These are phyloP conservation scores for Diaporthe sp. DNA, from an alignment of 2,329 filamentous ascomycete species.

Conservation along the genomic window DNA sequence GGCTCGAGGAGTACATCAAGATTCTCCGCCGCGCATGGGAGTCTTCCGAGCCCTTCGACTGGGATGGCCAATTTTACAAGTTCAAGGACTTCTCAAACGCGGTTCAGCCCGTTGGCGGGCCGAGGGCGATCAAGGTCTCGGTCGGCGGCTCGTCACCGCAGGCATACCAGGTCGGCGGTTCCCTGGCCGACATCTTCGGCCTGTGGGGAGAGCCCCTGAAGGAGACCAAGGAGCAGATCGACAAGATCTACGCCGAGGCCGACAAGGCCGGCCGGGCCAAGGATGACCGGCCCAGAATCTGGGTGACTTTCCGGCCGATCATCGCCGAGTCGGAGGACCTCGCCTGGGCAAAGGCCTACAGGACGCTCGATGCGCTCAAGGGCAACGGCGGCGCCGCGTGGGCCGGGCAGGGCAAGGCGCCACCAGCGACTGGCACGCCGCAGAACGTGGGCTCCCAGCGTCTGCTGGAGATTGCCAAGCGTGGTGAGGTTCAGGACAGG, in stretches of 20 bases:
- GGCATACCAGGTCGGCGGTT: conserved; percentile 71
- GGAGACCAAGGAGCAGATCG: conserved; percentile 74
- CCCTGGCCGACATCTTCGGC: conserved; percentile 72
- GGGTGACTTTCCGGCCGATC: conserved; percentile 75
- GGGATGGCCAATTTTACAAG: conserved; percentile 70
- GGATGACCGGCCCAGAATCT: conserved; percentile 68
- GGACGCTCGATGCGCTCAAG: conserved; percentile 66
- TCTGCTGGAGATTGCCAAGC: conserved; percentile 68
- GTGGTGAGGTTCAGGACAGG: conserved; percentile 70
- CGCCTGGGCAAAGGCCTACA: conserved; percentile 72
- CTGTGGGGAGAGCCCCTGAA: conserved; percentile 75
- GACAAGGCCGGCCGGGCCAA: conserved; percentile 65
- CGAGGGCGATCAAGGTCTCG: conserved; percentile 65
- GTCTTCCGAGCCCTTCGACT: conserved; percentile 70
- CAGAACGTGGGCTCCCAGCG: conserved; percentile 73
- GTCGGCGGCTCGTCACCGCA: conserved; percentile 71
- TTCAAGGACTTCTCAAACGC: conserved; percentile 70
- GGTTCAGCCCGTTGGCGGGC: conserved; percentile 65
- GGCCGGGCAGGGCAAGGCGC: conserved; percentile 48
- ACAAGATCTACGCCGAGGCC: conserved; percentile 70
- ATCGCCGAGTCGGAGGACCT: conserved; percentile 72
- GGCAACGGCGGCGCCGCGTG: conserved; percentile 48
- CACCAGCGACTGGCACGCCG: conserved; percentile 54
- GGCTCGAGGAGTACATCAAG: conserved; percentile 72
- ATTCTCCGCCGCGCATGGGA: conserved; percentile 72